Base-by-base conservation (phyloP, 179 eudicot genomes). In the Dionaea muscipula region DNA sequence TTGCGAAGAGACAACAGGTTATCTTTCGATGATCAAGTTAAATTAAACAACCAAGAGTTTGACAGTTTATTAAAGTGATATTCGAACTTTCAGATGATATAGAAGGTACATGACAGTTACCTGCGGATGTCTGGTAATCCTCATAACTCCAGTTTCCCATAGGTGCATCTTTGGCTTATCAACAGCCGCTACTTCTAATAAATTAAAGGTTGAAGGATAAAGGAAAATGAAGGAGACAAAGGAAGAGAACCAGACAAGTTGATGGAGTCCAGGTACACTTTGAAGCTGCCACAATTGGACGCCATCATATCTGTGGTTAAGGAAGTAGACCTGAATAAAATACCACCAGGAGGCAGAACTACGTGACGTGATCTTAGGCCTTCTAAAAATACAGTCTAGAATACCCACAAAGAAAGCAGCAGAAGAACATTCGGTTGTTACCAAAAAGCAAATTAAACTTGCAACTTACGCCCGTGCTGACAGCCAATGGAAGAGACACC, bases 111-210 rank as follows among this genome's bases (percentile, higher is more conserved):
- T 46, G 36, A 31, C 36, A 40, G 17, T 50, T 68, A 86, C 97
- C 94, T 91, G 98, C 33, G 98, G 98, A 62, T 91, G 98, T 72
- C 98, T 75, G 41, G 95, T 91, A 58, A 91, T 84, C 79, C 98
- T 81, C 84, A 86, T 91, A 48, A 91, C 84, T 57, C 98, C 98
- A 48, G 95, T 87, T 71, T 86, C 98, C 98, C 98, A 91, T n/a
- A 91, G 88, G 68, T 91, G 95, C 91, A 91, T 74, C 64, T 84
- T 86, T 43, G 98, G 98, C 72, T 86, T 86, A 71, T 91, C 98
- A 47, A 91, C 95, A 40, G 98, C 98, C 38, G 98, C 98, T 26
- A 91, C 98, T 74, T 91, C 98, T 64, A 86, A 69, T 68, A 91
- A 69, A 66, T 91, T 91, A 65, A 91, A 91, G 36, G 98, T 91